Evolutionary conservation across 257 asterid genomes (phyloP).

Genomic region (Lycium barbarum): DNA sequence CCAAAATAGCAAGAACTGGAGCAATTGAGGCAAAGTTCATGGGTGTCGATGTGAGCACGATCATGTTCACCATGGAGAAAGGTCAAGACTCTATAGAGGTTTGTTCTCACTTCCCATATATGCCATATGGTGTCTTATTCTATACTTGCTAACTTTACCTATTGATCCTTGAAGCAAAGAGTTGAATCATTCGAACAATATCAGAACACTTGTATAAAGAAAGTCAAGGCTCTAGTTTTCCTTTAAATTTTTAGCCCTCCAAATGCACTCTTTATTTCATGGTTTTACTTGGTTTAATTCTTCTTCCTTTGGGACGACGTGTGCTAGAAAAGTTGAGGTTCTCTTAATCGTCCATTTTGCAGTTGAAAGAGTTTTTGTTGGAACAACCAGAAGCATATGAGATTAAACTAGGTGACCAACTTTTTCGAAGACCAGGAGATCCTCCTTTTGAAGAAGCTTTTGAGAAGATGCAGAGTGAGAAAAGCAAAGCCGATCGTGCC

Average conservation of each 20-base stretch:
- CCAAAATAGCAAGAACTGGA: slow-evolving; percentile 83
- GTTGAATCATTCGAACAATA: not conserved
- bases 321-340: not conserved
- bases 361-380: slow-evolving; percentile 82
- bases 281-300: not conserved
- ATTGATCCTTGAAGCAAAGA: not conserved
- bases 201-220: not conserved
- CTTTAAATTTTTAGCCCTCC: not conserved
- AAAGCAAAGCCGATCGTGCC: slow-evolving; percentile 29
- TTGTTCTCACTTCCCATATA: not conserved
- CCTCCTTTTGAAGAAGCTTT: slow-evolving; percentile 77
- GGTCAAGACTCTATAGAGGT: slow-evolving; percentile 87
- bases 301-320: not conserved
- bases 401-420: slow-evolving; percentile 85
- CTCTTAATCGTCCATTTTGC: slow-evolving; percentile 16
- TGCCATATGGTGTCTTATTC: not conserved
- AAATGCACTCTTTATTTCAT: not conserved
- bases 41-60: slow-evolving; percentile 73
- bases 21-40: slow-evolving; percentile 77
- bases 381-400: slow-evolving; percentile 88
- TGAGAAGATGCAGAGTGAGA: slow-evolving; percentile 51
- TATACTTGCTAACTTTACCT: not conserved
- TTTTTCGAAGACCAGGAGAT: slow-evolving; percentile 80
- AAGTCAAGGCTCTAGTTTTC: not conserved
- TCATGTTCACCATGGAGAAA: slow-evolving; percentile 89